These are phyloP conservation scores for Penicillium paradoxum DNA, from an alignment of 495 filamentous ascomycete species.

Conservation along the genomic window DNA sequence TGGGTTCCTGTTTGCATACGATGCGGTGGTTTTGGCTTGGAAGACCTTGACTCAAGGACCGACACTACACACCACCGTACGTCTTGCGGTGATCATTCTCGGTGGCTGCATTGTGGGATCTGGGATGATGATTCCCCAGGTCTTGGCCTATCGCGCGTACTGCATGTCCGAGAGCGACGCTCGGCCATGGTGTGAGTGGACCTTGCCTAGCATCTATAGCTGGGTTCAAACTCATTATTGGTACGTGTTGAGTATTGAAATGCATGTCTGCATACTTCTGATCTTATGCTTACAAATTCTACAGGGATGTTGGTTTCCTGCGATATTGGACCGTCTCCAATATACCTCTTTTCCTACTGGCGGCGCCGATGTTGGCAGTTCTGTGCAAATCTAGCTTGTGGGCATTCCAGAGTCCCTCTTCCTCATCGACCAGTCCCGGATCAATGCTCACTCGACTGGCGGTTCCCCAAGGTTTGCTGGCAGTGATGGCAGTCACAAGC, in stretches of 20 bases:
- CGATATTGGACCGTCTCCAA: conserved; percentile 88
- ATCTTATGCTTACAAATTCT: no score
- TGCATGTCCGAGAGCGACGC: conserved; percentile 44
- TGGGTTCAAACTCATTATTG: conserved; percentile 90
- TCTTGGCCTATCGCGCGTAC: conserved; percentile 66
- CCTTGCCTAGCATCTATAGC: conserved; percentile 78
- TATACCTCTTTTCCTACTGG: conserved; percentile 80
- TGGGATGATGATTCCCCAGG: conserved; percentile 68
- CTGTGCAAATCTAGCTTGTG: conserved; percentile 56
- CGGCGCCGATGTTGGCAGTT: conserved; percentile 70
- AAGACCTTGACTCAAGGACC: conserved; percentile 27
- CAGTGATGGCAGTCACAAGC: conserved; percentile 62
- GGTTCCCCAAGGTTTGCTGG: conserved; percentile 66
- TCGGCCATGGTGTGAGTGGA: conserved; percentile 69
- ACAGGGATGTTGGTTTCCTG: conserved; percentile 80
- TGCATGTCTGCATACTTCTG: no score
- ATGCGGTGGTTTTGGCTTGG: conserved; percentile 39
- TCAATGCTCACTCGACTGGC: conserved; percentile 55
- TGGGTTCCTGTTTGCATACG: conserved; percentile 64
- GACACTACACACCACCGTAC: conserved; percentile 27
- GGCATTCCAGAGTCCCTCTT: conserved; percentile 32
- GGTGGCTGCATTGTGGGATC: conserved; percentile 62
- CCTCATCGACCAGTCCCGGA: conserved; percentile 29
- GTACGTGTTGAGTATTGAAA: no score
- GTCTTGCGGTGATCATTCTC: conserved; percentile 51